phyloP scores from a whole-genome alignment of 805 yeast species.

The Pichia scutulata region DNA sequence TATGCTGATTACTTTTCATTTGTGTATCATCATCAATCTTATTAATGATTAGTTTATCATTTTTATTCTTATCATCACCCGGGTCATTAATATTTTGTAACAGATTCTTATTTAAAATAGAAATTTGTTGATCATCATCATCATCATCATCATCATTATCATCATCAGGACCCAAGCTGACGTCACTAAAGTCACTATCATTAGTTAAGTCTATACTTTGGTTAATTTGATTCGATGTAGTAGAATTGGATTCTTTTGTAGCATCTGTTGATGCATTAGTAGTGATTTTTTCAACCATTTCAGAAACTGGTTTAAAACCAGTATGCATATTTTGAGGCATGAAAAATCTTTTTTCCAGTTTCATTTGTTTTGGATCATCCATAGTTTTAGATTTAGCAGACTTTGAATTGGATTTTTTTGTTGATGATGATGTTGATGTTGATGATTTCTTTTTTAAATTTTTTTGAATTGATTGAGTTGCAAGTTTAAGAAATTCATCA shows the following conservation, averaged over 20 bases:
- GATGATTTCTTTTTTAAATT: constrained; percentile 24
- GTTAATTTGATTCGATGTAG: not conserved
- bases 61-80: not conserved
- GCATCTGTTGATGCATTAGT: not conserved
- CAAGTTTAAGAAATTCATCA: constrained; percentile 53
- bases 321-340: constrained; percentile 69
- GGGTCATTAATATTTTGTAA: not conserved
- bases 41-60: not conserved
- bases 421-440: not conserved
- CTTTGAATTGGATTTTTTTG: constrained; percentile 2
- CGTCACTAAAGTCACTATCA: constrained; percentile 1
- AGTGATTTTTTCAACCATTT: not conserved
- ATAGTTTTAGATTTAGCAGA: constrained; percentile 1
- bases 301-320: constrained; percentile 50
- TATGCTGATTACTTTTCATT: too few relatives aligned
- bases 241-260: not conserved
- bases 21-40: too few relatives aligned
- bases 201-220: not conserved
- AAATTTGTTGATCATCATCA: not conserved
- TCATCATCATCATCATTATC: not conserved
- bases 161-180: not conserved
- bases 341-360: constrained; percentile 41
- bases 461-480: constrained; percentile 55
- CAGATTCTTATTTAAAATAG: too few relatives aligned
- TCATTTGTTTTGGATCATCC: constrained; percentile 13